Conservation (phyloP, 768 basidiomycete species). For the Hysterangium stoloniferum region DNA sequence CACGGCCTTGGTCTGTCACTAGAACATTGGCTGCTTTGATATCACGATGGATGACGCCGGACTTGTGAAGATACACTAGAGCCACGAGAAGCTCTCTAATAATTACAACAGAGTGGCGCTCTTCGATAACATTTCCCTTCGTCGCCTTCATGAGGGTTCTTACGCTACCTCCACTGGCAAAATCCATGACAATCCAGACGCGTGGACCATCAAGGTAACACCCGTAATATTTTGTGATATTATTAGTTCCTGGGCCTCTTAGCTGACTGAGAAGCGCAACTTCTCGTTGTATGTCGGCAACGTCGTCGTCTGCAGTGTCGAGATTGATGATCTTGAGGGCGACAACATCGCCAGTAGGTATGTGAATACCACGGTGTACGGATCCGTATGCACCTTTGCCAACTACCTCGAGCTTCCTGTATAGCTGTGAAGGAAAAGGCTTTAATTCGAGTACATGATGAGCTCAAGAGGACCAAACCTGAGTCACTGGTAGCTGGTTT, state of each 20-base stretch:
- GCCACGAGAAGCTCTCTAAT: conserved; percentile 83
- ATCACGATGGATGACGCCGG: conserved; percentile 93
- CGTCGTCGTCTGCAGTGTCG: conserved; percentile 94
- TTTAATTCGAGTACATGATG: conserved; percentile 7
- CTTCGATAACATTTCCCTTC: conserved; percentile 69
- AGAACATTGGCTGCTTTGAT: conserved; percentile 98
- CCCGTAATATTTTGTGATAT: conserved; percentile 91
- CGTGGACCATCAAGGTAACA: conserved; percentile 91
- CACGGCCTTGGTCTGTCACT: conserved; percentile 78
- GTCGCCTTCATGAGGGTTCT: conserved; percentile 88
- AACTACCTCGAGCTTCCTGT: conserved; percentile 81
- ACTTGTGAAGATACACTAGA: conserved; percentile 85
- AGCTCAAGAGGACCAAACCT: background rate
- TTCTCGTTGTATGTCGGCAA: conserved; percentile 93
- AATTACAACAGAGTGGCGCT: conserved; percentile 83
- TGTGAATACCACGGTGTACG: conserved; percentile 85
- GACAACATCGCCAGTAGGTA: conserved; percentile 78
- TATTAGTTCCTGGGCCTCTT: conserved; percentile 72
- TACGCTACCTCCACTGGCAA: conserved; percentile 91
- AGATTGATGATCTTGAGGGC: conserved; percentile 99
- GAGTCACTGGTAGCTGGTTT: background rate
- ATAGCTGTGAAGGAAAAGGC: conserved; percentile 41
- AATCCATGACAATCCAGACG: conserved; percentile 99
- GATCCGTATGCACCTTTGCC: conserved; percentile 96
- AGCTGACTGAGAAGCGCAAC: conserved; percentile 88